Percentiles rank a stretch among this genome's conserved stretches.
These are phyloP conservation scores for Fusarium fracticaudum DNA, from an alignment of 2,329 filamentous ascomycete genomes.

Conservation along the genomic window DNA sequence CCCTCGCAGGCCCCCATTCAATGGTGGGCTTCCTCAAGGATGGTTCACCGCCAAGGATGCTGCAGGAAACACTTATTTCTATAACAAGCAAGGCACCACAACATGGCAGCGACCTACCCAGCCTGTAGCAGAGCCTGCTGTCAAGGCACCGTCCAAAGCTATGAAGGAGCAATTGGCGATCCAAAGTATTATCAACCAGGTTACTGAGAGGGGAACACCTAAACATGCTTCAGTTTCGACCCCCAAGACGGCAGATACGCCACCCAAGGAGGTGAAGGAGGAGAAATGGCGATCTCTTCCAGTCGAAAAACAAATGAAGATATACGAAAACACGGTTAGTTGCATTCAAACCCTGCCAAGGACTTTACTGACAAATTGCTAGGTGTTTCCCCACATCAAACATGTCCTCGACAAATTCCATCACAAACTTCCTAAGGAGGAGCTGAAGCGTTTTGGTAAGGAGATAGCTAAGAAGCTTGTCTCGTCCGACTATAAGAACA, in stretches of 20 bases:
- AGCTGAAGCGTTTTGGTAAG: slow-evolving; percentile 70
- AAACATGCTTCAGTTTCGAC: slow-evolving; percentile 68
- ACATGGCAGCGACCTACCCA: slow-evolving; percentile 84
- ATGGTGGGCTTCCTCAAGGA: slow-evolving; percentile 74
- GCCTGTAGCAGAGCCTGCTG: slow-evolving; percentile 70
- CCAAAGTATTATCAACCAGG: slow-evolving; percentile 85
- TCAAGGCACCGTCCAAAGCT: slow-evolving; percentile 72
- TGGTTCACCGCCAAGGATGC: slow-evolving; percentile 83
- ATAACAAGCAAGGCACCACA: slow-evolving; percentile 78
- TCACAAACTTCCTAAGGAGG: slow-evolving; percentile 85
- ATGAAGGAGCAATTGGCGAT: slow-evolving; percentile 75
- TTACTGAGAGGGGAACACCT: slow-evolving; percentile 73
- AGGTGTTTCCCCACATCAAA: slow-evolving; percentile 88
- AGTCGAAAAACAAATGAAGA: slow-evolving; percentile 89
- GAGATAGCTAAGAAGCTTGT: slow-evolving; percentile 88
- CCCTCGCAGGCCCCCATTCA: slow-evolving; percentile 66
- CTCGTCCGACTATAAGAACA: slow-evolving; percentile 89
- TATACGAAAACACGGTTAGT: slow-evolving; percentile 92
- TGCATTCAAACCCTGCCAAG: background rate
- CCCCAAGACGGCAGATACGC: slow-evolving; percentile 67
- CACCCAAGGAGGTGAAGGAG: slow-evolving; percentile 66
- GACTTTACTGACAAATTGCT: slow-evolving; percentile 15
- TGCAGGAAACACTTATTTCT: slow-evolving; percentile 84
- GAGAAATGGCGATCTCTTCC: slow-evolving; percentile 77
- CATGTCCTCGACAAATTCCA: slow-evolving; percentile 88